phyloP scores from a whole-genome alignment of 768 basidiomycete genomes.

The Tulasnella sp. region DNA sequence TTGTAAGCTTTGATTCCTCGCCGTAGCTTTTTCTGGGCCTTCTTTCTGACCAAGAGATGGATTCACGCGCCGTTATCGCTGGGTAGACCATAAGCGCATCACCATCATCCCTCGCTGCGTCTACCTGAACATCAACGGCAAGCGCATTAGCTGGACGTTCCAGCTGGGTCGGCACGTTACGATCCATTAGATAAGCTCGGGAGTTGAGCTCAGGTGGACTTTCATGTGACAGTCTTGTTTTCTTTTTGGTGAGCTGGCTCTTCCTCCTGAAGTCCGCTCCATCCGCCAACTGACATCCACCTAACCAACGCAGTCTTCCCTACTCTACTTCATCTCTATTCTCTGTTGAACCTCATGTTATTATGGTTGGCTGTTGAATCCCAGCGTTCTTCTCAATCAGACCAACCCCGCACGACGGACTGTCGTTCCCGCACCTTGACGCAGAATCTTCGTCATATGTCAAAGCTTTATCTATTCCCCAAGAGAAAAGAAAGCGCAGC shows the following conservation, averaged over 20 bases:
- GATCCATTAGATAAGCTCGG: background rate
- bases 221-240: background rate
- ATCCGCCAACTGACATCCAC: background rate
- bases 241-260: background rate
- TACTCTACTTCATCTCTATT: too few species aligned
- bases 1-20: background rate
- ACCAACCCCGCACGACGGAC: too few species aligned
- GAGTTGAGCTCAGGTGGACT: background rate
- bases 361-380: too few species aligned
- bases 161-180: slow-evolving; percentile 12
- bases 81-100: slow-evolving; percentile 15
- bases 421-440: background rate
- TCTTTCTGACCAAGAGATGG: background rate
- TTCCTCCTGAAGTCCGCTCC: background rate
- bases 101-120: slow-evolving; percentile 12
- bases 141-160: background rate
- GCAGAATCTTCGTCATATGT: background rate
- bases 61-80: background rate
- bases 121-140: slow-evolving; percentile 14
- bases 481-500: background rate
- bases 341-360: too few species aligned
- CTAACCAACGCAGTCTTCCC: background rate
- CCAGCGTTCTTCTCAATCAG: too few species aligned
- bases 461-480: background rate
- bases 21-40: background rate